Base-by-base conservation (phyloP, 2,329 filamentous ascomycete genomes). In the Emmonsiellopsis sp. region DNA sequence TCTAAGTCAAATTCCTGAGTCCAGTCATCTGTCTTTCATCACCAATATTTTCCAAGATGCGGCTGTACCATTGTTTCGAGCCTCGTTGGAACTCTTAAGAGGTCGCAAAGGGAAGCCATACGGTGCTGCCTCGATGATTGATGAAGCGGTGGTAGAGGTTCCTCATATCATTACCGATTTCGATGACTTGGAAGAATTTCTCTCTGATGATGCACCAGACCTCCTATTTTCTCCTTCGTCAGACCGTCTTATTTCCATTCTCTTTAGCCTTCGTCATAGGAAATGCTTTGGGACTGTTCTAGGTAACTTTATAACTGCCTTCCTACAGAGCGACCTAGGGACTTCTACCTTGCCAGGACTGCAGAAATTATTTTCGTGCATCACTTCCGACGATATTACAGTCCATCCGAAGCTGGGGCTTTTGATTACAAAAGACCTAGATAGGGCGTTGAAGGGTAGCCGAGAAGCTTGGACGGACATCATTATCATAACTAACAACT, bases 191-290 rank as follows among this genome's bases (percentile, higher is more conserved):
- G 67, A 74, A 3, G 62, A 71, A 0, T 81, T 87, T 42, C 68
- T 86, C 4, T 67, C 74, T 17, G 71, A 80, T 1, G 73, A 84
- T 56, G 72, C 86, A 11, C 72, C 79, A 0, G 69, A 73, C 1
- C 71, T 93, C 13, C 69, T 91, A 2, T 69, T 78, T 2, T 90
- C 88, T 0, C 81, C 86, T 0, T 91, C 88, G 1, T 80, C 82
- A 0, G 68, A 78, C 2, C 78, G 84, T 49, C 67, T 95, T 0
- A 72, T 90, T 6, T 79, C 83, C 0, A 81, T 83, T 9, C 72
- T 95, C 0, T 78, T 83, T 47, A 67, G 78, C 0, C 72, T 84
- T 42, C 76, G 78, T 1, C 65, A 72, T 14, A 69, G 66, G 62
- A 59, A 68, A 55, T 67, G 63, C 2, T 73, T 70, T 54, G 33